A percentile compares a stretch with the other conserved stretches of the same genome.
These are phyloP conservation scores for Fusarium setosum DNA, from an alignment of 2,329 filamentous ascomycete species.

Conservation along the genomic window DNA sequence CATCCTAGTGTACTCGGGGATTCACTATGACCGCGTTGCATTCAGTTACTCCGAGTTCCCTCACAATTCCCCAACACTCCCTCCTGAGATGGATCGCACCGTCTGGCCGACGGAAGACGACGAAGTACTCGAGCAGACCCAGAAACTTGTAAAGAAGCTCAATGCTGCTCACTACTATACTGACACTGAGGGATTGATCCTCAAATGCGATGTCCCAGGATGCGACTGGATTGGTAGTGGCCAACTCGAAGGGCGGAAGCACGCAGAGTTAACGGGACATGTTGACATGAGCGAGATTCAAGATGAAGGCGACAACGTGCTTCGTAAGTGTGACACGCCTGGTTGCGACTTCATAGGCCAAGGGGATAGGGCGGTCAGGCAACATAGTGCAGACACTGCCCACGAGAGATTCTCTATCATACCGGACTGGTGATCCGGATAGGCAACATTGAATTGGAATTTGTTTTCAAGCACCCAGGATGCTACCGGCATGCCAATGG, in stretches of 20 bases:
- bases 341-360: constrained; percentile 74
- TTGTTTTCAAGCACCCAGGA: background rate
- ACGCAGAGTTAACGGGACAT: constrained; percentile 72
- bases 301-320: constrained; percentile 83
- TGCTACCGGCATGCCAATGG: background rate
- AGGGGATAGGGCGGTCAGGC: constrained; percentile 68
- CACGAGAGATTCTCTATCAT: constrained; percentile 60
- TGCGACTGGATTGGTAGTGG: constrained; percentile 78
- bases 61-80: constrained; percentile 64
- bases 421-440: constrained; percentile 45
- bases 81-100: constrained; percentile 79
- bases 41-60: constrained; percentile 73
- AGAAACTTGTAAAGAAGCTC: constrained; percentile 73
- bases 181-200: constrained; percentile 82
- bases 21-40: constrained; percentile 92
- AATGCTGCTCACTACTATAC: constrained; percentile 84
- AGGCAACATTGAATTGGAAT: background rate
- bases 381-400: constrained; percentile 70
- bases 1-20: constrained; percentile 89
- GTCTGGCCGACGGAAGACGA: constrained; percentile 65
- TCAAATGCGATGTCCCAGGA: constrained; percentile 75
- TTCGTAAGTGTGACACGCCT: constrained; percentile 76
- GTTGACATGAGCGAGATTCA: constrained; percentile 72
- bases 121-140: constrained; percentile 78
- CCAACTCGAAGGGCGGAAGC: constrained; percentile 69